Base-by-base conservation (phyloP, 179 eudicot species). In the Heliamphora pulchella region DNA sequence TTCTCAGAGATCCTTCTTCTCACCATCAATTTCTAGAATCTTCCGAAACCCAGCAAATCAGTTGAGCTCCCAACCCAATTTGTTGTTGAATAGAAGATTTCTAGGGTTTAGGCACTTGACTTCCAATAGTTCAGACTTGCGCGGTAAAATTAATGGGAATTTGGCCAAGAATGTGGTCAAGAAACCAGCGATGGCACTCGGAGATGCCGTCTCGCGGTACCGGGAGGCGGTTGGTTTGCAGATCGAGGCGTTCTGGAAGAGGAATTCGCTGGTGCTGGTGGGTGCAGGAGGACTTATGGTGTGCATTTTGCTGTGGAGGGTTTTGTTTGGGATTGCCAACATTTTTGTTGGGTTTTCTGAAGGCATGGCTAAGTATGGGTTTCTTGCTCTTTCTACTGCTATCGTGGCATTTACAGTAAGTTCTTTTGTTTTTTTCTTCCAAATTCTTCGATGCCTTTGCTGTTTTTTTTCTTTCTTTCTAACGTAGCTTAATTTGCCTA, bases 321-420 rank as follows among this genome's bases (percentile, higher is more conserved):
- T 91, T 39, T 81, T 96, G 96, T 94, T 96, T 89, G 98, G 97
- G 47, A 86, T 94, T 83, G 98, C 98, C 20, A 88, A 86, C 59
- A 87, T 90, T 61, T 90, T 94, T 87, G 85, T 96, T 69, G 97
- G 99, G 51, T 90, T 96, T 11, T 96, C 99, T 17, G 99, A 96
- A 81, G 98, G 99, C 84, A 89, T 96, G 99, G 99, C 98, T 53
- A 94, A 92, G 90, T 96, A 94, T 85, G 99, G 98, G 43, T 94
- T 96, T 80, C 94, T 96, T 78, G 99, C 99, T 80, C 96, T 96
- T 82, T 94, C 99, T 51, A 81, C 85, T 81, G 90, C 99, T 82
- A 91, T 96, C 44, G 99, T 96, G 68, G 96, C 96, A 18, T 96
- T 96, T 84, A 79, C 92, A 81, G 99, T 96, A 92, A 96, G 99